phyloP scores from a whole-genome alignment of 2,329 filamentous ascomycete genomes.

The Cercospora brassicicola region DNA sequence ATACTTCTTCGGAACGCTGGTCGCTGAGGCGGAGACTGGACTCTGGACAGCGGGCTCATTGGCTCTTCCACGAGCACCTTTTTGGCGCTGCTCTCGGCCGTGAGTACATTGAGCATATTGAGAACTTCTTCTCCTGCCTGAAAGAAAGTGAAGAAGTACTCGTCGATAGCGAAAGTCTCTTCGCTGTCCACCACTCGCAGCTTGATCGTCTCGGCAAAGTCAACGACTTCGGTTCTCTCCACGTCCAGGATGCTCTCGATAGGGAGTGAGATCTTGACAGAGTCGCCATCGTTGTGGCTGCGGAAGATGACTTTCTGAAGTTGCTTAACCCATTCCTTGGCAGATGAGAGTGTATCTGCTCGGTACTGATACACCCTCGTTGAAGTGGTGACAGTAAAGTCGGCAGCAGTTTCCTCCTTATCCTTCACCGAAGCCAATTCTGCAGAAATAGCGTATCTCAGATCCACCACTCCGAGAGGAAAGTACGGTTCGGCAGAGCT shows the following conservation, averaged over 20 bases:
- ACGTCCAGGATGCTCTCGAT: constrained; percentile 88
- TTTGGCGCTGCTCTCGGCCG: constrained; percentile 60
- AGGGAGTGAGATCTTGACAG: constrained; percentile 90
- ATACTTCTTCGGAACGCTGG: constrained; percentile 8
- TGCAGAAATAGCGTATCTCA: constrained; percentile 89
- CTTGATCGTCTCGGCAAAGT: constrained; percentile 91
- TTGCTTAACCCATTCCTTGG: constrained; percentile 94
- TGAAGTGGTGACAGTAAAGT: constrained; percentile 80
- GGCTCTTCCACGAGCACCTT: constrained; percentile 15
- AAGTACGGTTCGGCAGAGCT: constrained; percentile 87
- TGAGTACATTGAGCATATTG: constrained; percentile 66
- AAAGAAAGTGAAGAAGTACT: constrained; percentile 99
- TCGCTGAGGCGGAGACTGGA: constrained; percentile 1
- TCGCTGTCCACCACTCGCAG: constrained; percentile 90
- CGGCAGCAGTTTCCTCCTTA: constrained; percentile 62
- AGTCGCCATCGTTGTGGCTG: constrained; percentile 93
- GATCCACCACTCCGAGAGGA: constrained; percentile 84
- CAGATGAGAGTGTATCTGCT: constrained; percentile 82
- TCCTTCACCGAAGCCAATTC: constrained; percentile 51
- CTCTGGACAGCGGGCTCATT: constrained; percentile 11
- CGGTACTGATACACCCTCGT: constrained; percentile 82
- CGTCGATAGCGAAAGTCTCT: constrained; percentile 91
- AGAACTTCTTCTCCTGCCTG: constrained; percentile 68
- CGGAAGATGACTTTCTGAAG: constrained; percentile 93
- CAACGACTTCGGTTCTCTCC: constrained; percentile 85